Conservation (phyloP, 202 grass and related monocot species). For the Carex arenaria region DNA sequence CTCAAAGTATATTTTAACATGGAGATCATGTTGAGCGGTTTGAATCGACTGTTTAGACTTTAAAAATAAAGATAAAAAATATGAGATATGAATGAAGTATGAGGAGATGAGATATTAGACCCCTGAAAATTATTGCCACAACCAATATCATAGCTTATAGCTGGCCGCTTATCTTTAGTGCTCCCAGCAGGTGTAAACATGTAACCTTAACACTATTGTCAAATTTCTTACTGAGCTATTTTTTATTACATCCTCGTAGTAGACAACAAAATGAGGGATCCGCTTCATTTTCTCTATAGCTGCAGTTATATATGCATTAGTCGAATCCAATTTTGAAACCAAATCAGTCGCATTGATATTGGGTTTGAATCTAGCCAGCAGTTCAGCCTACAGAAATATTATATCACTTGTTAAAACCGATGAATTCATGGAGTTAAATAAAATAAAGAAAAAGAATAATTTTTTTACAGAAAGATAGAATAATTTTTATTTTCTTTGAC, state of each 20-base stretch:
- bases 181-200: not conserved
- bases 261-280: conserved; percentile 53
- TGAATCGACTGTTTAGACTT: no score
- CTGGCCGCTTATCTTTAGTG: not conserved
- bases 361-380: conserved; percentile 72
- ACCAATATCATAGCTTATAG: not conserved
- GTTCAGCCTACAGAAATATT: conserved; percentile 42
- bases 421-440: not conserved
- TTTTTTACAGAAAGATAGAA: no score
- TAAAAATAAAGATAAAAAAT: no score
- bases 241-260: conserved; percentile 71
- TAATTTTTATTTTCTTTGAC: no score
- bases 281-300: conserved; percentile 58
- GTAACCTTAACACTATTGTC: not conserved
- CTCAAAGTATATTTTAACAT: no score
- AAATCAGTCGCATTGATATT: conserved; percentile 62
- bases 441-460: not conserved
- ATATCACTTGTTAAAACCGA: not conserved
- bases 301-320: conserved; percentile 33
- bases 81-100: no score
- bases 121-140: not conserved
- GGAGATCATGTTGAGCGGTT: no score
- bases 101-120: no score
- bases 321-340: conserved; percentile 30
- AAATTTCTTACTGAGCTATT: conserved; percentile 65